A percentile compares a stretch with the other conserved stretches of the same genome.
Evolutionary conservation across 768 basidiomycete genomes (phyloP).

Genomic region (Pholiota microspora): DNA sequence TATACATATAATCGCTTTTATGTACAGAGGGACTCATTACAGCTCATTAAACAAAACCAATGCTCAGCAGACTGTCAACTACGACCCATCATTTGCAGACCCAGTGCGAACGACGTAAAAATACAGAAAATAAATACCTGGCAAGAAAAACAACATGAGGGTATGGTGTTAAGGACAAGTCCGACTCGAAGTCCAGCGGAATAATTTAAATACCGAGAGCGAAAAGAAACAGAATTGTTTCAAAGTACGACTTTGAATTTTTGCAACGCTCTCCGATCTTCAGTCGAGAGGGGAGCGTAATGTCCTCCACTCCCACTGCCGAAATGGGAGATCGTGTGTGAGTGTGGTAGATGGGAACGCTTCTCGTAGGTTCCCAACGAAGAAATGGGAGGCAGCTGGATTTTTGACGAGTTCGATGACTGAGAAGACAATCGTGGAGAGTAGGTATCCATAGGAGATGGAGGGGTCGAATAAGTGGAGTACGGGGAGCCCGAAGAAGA

Average conservation of each 20-base stretch:
- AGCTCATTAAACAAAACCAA: no score
- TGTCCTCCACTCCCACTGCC: conserved; percentile 17
- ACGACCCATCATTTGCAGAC: neutral
- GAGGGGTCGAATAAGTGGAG: conserved; percentile 11
- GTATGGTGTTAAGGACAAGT: neutral
- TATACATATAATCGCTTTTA: neutral
- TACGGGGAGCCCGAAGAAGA: conserved; percentile 13
- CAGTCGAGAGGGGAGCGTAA: conserved; percentile 47
- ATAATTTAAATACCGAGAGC: conserved; percentile 6
- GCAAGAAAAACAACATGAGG: neutral
- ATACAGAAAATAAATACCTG: neutral
- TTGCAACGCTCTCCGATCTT: conserved; percentile 57
- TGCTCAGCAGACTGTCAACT: neutral
- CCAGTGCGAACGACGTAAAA: conserved; percentile 1
- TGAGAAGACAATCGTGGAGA: conserved; percentile 1
- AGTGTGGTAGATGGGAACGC: conserved; percentile 24
- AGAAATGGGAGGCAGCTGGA: conserved; percentile 27
- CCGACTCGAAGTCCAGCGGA: neutral
- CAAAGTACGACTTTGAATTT: conserved; percentile 54
- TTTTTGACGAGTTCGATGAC: conserved; percentile 6
- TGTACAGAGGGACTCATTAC: no score
- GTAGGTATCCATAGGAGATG: conserved; percentile 11
- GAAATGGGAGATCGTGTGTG: conserved; percentile 15
- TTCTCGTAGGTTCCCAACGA: conserved; percentile 20
- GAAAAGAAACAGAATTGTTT: conserved; percentile 8